Evolutionary conservation across 2,329 filamentous ascomycete genomes (phyloP), one percentile per base, ranked within the genome.

Genomic region (Huntiella bhutanensis): DNA sequence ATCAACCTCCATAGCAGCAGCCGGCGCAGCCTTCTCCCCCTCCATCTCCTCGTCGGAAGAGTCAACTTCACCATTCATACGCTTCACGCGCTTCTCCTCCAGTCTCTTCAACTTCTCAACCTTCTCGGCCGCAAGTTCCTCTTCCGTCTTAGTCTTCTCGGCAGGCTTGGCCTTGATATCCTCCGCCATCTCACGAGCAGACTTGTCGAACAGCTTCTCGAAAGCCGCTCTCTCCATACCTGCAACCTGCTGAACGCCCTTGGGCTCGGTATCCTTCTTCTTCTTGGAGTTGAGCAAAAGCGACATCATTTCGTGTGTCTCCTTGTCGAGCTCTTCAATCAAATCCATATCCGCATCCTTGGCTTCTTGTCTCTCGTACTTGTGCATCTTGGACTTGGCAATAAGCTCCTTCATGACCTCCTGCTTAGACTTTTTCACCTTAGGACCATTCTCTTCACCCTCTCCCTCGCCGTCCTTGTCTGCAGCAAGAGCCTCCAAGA

Each of bases 351-450:
- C 91, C 43, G 91, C 85, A 51, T 96, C 91, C 58, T 94, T 95
- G 22, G 77, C 76, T 50, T 84, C 79, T 62, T 98, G 91, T 36
- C 91, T 77, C 63, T 96, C 87, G 57, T 88, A 87, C 63, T 94
- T 96, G 70, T 95, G 74, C 51, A 83, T 70, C 59, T 98, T 98
- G 1, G 88, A 96, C 63, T 98, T 98, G 51, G 87, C 84, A 53
- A 98, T 95, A 51, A 98, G 72, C 61, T 98, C 92, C 56, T 94
- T 82, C 84, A 96, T 95, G 43, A 98, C 83, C 61, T 98, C 91
- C 46, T 91, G 82, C 64, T 95, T 96, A 3, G 80, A 80, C 66
- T 95, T 98, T 62, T 94, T 95, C 49, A 80, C 73, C 55, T 88
- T 81, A 0, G 85, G 86, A 52, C 78, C 65, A 15, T 68, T 68